A percentile compares a stretch with the other conserved stretches of the same genome.
These are phyloP conservation scores for Termitomyces sp. DNA, from an alignment of 768 basidiomycete species.

Conservation along the genomic window DNA sequence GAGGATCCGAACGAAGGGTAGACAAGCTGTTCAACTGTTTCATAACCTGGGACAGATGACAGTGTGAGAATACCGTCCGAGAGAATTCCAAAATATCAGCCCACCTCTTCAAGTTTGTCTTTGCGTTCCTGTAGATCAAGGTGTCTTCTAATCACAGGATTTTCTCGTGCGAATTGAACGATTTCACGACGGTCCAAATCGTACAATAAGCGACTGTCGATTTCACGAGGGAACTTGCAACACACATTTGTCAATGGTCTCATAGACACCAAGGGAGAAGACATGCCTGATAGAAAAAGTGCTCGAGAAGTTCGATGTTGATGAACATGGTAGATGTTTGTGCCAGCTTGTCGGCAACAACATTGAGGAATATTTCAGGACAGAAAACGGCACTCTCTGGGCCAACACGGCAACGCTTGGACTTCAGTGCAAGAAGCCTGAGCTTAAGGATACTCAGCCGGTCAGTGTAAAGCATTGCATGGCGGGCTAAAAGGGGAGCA, in stretches of 20 bases:
- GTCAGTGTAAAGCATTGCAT: slow-evolving; percentile 86
- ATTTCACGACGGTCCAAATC: slow-evolving; percentile 92
- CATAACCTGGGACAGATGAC: slow-evolving; percentile 64
- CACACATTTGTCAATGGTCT: background rate
- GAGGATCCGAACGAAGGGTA: slow-evolving; percentile 78
- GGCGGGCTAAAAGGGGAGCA: slow-evolving; percentile 56
- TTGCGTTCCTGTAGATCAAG: slow-evolving; percentile 95
- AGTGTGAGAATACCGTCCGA: background rate
- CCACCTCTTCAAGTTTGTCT: slow-evolving; percentile 92
- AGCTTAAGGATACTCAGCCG: slow-evolving; percentile 80
- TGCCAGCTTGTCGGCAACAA: slow-evolving; percentile 95
- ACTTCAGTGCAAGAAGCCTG: slow-evolving; percentile 80
- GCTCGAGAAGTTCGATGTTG: slow-evolving; percentile 95
- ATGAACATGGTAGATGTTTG: slow-evolving; percentile 98
- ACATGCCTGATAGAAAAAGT: slow-evolving; percentile 95
- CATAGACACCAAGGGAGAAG: background rate
- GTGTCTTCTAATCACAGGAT: slow-evolving; percentile 82
- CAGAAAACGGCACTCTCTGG: slow-evolving; percentile 88
- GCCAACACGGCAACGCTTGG: slow-evolving; percentile 82
- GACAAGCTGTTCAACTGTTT: slow-evolving; percentile 91
- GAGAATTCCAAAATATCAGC: slow-evolving; percentile 2
- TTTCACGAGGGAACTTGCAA: slow-evolving; percentile 89
- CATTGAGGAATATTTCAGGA: slow-evolving; percentile 94
- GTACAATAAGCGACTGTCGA: slow-evolving; percentile 89
- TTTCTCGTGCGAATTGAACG: slow-evolving; percentile 89